A percentile compares a stretch with the other conserved stretches of the same genome.
Conservation (phyloP, 176 grass and related monocot species). For the Triticum aestivum region DNA sequence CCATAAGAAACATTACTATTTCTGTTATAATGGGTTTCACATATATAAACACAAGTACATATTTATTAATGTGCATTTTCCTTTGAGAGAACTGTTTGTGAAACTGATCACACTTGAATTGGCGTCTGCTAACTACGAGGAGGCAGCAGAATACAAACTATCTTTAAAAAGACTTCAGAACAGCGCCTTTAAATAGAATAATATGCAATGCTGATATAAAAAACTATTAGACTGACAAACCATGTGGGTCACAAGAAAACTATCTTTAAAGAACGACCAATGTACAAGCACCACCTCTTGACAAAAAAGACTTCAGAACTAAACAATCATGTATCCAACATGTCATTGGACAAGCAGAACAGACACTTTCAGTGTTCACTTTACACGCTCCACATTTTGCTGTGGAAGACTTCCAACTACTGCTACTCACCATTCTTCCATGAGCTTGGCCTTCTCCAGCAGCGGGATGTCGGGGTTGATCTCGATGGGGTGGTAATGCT, state of each 20-base stretch:
- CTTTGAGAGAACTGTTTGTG: background rate
- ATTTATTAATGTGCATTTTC: background rate
- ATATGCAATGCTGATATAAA: background rate
- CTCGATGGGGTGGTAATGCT: constrained; percentile 93
- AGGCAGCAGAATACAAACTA: background rate
- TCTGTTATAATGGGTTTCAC: background rate
- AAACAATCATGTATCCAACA: background rate
- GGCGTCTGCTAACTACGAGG: background rate
- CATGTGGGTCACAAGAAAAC: background rate
- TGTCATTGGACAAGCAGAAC: background rate
- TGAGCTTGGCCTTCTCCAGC: constrained; percentile 81
- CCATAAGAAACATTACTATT: background rate
- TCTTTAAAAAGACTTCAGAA: too few species aligned
- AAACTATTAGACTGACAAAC: background rate
- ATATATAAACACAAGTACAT: background rate
- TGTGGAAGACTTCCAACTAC: background rate
- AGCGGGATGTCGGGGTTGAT: constrained; percentile 73
- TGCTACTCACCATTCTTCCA: constrained; percentile 81
- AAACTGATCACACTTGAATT: background rate
- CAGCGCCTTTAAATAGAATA: background rate
- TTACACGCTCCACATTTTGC: background rate
- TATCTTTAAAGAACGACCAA: background rate
- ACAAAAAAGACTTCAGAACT: constrained; percentile 6
- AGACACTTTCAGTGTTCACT: background rate
- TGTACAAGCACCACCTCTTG: constrained; percentile 2